Percentiles rank a stretch among this genome's conserved stretches.
These are phyloP conservation scores for Xanthoconium purpureum DNA, from an alignment of 768 basidiomycete genomes.

Conservation along the genomic window DNA sequence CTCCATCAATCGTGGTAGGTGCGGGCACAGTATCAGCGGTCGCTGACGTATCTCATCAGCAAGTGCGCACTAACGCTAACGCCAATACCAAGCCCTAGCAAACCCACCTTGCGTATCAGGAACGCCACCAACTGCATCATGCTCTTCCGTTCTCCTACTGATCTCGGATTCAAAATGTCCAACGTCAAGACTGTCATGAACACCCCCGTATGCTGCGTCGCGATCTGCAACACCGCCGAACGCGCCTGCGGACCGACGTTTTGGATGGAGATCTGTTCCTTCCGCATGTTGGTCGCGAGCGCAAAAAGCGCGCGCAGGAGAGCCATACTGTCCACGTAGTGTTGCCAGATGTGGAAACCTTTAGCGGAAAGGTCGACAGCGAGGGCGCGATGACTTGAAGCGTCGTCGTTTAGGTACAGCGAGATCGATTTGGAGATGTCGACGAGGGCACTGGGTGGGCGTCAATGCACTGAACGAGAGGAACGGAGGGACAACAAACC, in stretches of 20 bases:
- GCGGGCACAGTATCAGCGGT: constrained; percentile 80
- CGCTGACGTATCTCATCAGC: constrained; percentile 43
- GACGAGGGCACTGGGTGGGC: constrained; percentile 58
- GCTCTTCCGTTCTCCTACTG: constrained; percentile 74
- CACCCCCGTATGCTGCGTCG: constrained; percentile 74
- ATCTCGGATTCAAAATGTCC: constrained; percentile 79
- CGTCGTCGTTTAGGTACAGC: constrained; percentile 72
- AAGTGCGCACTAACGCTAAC: too few relatives aligned
- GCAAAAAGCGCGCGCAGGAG: constrained; percentile 81
- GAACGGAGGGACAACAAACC: constrained; percentile 39
- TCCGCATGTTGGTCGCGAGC: constrained; percentile 69
- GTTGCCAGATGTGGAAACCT: constrained; percentile 93
- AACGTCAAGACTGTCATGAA: constrained; percentile 94
- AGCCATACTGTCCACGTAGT: constrained; percentile 87
- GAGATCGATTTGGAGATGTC: constrained; percentile 84
- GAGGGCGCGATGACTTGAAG: constrained; percentile 60
- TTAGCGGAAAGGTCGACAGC: constrained; percentile 89
- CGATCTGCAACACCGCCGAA: constrained; percentile 80
- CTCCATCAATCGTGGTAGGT: constrained; percentile 83
- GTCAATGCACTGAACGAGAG: background rate
- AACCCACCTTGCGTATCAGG: constrained; percentile 78
- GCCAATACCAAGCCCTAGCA: too few relatives aligned
- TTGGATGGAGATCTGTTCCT: constrained; percentile 65
- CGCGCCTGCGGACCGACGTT: constrained; percentile 78
- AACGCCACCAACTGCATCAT: constrained; percentile 94